A percentile compares a stretch with the other conserved stretches of the same genome.
phyloP scores from a whole-genome alignment of 192 early-diverging fungal species.

The Coemansia sp. region DNA sequence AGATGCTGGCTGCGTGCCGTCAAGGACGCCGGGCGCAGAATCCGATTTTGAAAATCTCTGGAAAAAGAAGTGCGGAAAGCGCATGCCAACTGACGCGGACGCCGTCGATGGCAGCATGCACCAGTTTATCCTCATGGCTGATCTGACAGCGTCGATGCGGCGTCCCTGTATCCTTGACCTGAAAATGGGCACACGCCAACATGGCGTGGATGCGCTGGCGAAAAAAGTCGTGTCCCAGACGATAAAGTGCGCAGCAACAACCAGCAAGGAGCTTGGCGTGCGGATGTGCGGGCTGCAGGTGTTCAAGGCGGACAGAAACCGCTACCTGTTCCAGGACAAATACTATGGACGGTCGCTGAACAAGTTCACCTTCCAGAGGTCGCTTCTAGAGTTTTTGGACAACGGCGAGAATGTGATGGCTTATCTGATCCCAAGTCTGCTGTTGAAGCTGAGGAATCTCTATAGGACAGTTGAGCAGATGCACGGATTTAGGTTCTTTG shows the following conservation, averaged over 20 bases:
- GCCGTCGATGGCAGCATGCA: conserved; percentile 52
- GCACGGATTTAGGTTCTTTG: conserved; percentile 87
- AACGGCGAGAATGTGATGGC: conserved; percentile 74
- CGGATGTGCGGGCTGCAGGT: conserved; percentile 99
- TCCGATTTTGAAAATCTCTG: conserved; percentile 42
- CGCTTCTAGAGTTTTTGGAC: conserved; percentile 80
- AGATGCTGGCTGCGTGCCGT: neutral
- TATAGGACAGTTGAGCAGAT: conserved; percentile 74
- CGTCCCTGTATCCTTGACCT: conserved; percentile 95
- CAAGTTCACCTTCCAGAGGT: conserved; percentile 71
- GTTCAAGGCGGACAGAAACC: conserved; percentile 70
- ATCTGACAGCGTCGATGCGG: conserved; percentile 85
- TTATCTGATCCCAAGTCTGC: conserved; percentile 77
- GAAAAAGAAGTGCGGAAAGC: conserved; percentile 53
- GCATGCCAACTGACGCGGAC: conserved; percentile 46
- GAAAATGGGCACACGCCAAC: conserved; percentile 98
- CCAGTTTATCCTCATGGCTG: conserved; percentile 92
- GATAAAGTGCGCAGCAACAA: conserved; percentile 88
- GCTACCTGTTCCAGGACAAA: conserved; percentile 89
- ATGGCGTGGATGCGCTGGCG: conserved; percentile 82
- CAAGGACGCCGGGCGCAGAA: conserved; percentile 9
- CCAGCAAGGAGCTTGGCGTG: conserved; percentile 88
- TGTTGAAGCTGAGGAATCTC: conserved; percentile 72
- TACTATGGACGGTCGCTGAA: conserved; percentile 90
- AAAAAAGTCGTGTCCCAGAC: conserved; percentile 87